A percentile compares a stretch with the other conserved stretches of the same genome.
Evolutionary conservation across 495 filamentous ascomycete genomes (phyloP).

Genomic region (Penicillium paradoxum): DNA sequence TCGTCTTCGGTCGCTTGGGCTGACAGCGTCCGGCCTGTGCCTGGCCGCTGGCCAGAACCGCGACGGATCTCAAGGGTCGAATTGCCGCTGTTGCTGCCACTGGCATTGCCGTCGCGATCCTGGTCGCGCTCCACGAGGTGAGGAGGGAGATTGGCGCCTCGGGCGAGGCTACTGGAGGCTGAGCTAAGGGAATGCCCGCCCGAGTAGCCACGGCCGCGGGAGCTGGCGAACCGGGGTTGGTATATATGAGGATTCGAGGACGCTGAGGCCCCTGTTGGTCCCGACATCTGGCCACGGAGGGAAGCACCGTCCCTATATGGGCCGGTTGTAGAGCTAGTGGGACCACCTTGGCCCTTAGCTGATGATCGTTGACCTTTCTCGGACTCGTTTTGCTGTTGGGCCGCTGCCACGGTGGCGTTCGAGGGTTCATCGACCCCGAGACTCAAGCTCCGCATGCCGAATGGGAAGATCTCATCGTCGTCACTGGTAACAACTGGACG

Average conservation of each 20-base stretch:
- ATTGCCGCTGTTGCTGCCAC: conserved; percentile 47
- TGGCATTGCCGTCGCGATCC: conserved; percentile 49
- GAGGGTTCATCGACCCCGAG: conserved; percentile 64
- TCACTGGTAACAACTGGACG: conserved; percentile 50
- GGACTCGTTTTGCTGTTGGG: conserved; percentile 47
- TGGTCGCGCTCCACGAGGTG: conserved; percentile 35
- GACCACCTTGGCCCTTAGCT: conserved; percentile 18
- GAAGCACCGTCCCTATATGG: conserved; percentile 35
- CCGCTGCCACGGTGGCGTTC: conserved; percentile 50
- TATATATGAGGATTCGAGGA: conserved; percentile 35
- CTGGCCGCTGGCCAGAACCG: conserved; percentile 30
- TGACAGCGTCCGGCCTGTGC: conserved; percentile 29
- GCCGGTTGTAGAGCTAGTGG: conserved; percentile 40
- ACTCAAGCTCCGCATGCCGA: conserved; percentile 71
- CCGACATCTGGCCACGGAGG: conserved; percentile 29
- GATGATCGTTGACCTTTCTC: conserved; percentile 27
- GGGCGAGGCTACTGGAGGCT: conserved; percentile 41
- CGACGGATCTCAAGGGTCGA: conserved; percentile 35
- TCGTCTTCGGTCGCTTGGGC: conserved; percentile 55
- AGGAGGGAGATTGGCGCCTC: conserved; percentile 32
- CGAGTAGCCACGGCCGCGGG: conserved; percentile 39
- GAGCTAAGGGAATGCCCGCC: conserved; percentile 41
- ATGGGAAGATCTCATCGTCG: conserved; percentile 55
- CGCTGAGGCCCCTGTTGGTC: conserved; percentile 36
- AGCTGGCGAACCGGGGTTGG: conserved; percentile 38